Evolutionary conservation across 2,329 filamentous ascomycete genomes (phyloP).

Genomic region (Talaromyces albobiverticillius): DNA sequence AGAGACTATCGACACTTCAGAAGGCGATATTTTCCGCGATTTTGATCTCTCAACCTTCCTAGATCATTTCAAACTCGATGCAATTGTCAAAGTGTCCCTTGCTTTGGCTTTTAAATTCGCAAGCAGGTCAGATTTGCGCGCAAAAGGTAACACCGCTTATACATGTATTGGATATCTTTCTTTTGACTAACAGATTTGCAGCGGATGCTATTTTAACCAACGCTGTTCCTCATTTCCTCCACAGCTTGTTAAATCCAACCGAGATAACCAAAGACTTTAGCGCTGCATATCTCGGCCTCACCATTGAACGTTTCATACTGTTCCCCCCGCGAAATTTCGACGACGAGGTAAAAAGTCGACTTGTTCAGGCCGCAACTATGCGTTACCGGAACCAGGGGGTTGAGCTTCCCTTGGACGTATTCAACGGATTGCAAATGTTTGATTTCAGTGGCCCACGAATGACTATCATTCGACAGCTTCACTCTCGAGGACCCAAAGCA

Average conservation of each 20-base stretch:
- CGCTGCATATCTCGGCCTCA: slow-evolving; percentile 69
- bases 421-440: slow-evolving; percentile 45
- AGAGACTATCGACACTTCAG: slow-evolving; percentile 84
- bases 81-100: slow-evolving; percentile 80
- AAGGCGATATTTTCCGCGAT: slow-evolving; percentile 90
- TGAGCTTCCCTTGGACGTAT: slow-evolving; percentile 42
- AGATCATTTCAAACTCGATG: slow-evolving; percentile 92
- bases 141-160: slow-evolving; percentile 66
- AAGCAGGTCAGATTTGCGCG: slow-evolving; percentile 76
- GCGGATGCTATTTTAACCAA: slow-evolving; percentile 86
- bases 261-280: slow-evolving; percentile 64
- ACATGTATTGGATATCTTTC: neutral
- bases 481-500: slow-evolving; percentile 69
- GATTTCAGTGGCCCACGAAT: slow-evolving; percentile 40
- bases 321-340: slow-evolving; percentile 84
- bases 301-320: slow-evolving; percentile 83
- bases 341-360: slow-evolving; percentile 66
- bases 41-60: slow-evolving; percentile 96
- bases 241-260: slow-evolving; percentile 66
- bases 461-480: slow-evolving; percentile 62
- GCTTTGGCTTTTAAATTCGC: slow-evolving; percentile 84
- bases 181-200: slow-evolving; percentile 36
- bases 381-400: slow-evolving; percentile 63
- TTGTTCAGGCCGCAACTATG: slow-evolving; percentile 62
- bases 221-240: slow-evolving; percentile 73